These are phyloP conservation scores for Trametes cinnabarina DNA, from an alignment of 768 basidiomycete species.

Conservation along the genomic window DNA sequence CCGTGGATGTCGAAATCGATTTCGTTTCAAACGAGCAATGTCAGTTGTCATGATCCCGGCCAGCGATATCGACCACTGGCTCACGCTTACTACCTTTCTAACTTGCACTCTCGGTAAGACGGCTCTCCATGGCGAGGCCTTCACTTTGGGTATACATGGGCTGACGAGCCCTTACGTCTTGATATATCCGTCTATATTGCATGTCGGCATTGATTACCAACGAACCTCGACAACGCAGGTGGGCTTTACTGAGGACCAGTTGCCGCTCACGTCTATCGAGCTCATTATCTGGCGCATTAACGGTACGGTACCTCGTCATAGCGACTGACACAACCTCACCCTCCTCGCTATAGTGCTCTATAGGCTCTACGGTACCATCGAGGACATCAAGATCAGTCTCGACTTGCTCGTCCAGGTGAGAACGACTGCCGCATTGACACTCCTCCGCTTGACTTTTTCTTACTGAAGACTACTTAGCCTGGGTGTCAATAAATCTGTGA, in stretches of 20 bases:
- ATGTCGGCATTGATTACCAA: too few relatives aligned
- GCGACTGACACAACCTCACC: too few relatives aligned
- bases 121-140: too few relatives aligned
- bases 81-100: background rate
- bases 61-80: too few relatives aligned
- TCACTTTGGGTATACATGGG: too few relatives aligned
- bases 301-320: background rate
- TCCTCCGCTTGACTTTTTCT: too few relatives aligned
- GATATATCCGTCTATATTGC: too few relatives aligned
- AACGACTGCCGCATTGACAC: too few relatives aligned
- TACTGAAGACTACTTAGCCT: background rate
- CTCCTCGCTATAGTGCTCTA: background rate
- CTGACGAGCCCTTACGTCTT: too few relatives aligned
- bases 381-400: constrained; percentile 5
- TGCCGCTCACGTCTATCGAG: constrained; percentile 2
- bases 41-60: background rate
- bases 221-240: background rate
- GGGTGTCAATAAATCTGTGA: constrained; percentile 6
- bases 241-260: constrained; percentile 1
- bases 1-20: constrained; percentile 13
- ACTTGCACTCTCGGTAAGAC: too few relatives aligned
- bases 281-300: background rate
- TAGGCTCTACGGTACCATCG: constrained; percentile 1
- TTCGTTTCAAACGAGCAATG: constrained; percentile 10
- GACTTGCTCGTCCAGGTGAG: constrained; percentile 7